Base-by-base conservation (phyloP, 768 basidiomycete species). In the Podaxis pistillaris region DNA sequence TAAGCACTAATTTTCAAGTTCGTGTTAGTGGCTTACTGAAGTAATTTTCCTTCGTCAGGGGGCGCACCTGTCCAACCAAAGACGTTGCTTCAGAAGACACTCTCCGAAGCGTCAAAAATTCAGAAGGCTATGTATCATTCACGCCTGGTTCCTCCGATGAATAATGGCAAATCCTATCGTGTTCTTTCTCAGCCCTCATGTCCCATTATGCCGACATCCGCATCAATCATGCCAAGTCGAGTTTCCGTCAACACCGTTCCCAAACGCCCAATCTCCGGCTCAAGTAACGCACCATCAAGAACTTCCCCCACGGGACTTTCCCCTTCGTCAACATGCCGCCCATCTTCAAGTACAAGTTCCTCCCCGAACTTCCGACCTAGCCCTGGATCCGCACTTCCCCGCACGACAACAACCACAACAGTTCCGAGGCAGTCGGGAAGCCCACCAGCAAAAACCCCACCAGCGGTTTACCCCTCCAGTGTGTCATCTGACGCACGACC, bases 81-180 rank as follows among this genome's bases (percentile, higher is more conserved):
- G 75, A 81, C 87, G 15, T 76, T 93, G 19, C 87, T 94, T 67
- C 88, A 93, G 77, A 92, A 90, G 75, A 87, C 90, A 5, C 84
- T 84, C 62, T 79, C 78, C 47, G 89, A 92, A 67, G 87, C 90
- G 11, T 86, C 83, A 28, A 89, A 84, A 72, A 73, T 88, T 51
- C 86, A 87, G 71, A 85, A 82, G 71, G 82, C 83, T 33, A 74
- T 91, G 67, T 88, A 85, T 68, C 75, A 75, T 51, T 71, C 81
- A 53, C 81, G 81, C 49, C 78, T 82, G 62, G 63, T 86, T 36
- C 85, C 84, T n/a, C 82, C 86, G 19, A 82, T 83, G 81, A 78
- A 78, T 46, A 73, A 70, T 24, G 72, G 76, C 52, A 85, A 83
- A 71, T 73, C 72, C 58, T 77, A 78, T 68, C 79, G 76, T 55